phyloP scores from a whole-genome alignment of 352 stramenopile genomes.

The Nothophytophthora sp. region DNA sequence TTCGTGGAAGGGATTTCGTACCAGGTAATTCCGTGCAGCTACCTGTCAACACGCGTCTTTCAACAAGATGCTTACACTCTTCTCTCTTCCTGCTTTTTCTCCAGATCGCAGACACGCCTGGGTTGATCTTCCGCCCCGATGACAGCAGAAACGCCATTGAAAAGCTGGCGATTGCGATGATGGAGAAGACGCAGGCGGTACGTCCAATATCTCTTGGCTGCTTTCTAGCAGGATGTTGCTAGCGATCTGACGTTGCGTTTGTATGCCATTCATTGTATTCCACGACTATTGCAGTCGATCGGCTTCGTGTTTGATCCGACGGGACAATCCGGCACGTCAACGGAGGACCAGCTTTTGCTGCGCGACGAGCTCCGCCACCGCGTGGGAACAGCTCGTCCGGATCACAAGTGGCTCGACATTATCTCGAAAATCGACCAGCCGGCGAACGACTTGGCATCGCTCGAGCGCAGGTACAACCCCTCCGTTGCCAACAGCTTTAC shows the following conservation, averaged over 20 bases:
- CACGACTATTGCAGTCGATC: conserved; percentile 47
- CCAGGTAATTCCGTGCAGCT: conserved; percentile 40
- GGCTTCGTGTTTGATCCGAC: conserved; percentile 88
- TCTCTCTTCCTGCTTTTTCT: too few relatives aligned
- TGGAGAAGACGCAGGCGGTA: conserved; percentile 76
- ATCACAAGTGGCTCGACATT: conserved; percentile 83
- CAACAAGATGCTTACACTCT: conserved; percentile 2
- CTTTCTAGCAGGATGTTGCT: too few relatives aligned
- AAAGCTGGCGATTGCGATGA: conserved; percentile 71
- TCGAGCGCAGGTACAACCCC: conserved; percentile 42
- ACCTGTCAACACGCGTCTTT: background rate
- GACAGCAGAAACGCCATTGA: conserved; percentile 73
- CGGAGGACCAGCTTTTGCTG: conserved; percentile 64
- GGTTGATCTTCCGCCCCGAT: conserved; percentile 67
- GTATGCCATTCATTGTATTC: conserved; percentile 5
- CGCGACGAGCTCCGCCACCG: conserved; percentile 70
- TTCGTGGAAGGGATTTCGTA: conserved; percentile 83
- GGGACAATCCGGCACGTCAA: conserved; percentile 57
- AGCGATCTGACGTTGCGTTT: background rate
- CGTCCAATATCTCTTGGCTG: conserved; percentile 2
- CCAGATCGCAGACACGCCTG: conserved; percentile 83
- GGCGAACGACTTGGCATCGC: conserved; percentile 33
- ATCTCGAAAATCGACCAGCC: conserved; percentile 84
- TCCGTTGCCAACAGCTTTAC: too few relatives aligned
- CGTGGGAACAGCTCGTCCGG: conserved; percentile 33